phyloP scores from a whole-genome alignment of 1,139 yeast genomes.

The Suhomyces taliae region DNA sequence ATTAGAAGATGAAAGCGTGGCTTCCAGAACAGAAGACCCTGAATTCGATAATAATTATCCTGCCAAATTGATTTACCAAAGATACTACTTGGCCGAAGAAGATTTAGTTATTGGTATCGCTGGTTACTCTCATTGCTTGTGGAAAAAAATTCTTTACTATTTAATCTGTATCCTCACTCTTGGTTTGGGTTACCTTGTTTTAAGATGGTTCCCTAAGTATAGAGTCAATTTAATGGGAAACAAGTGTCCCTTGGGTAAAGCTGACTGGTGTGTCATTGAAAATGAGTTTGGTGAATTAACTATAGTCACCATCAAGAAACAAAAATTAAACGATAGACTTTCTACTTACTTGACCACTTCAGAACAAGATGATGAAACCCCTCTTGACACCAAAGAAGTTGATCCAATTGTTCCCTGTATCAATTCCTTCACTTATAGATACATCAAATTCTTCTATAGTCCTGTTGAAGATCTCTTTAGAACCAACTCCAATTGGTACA shows the following conservation, averaged over 20 bases:
- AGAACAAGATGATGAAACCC: constrained; percentile 18
- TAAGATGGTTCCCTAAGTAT: constrained; percentile 85
- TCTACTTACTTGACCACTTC: constrained; percentile 59
- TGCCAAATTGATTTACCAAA: constrained; percentile 55
- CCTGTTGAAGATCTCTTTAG: constrained; percentile 85
- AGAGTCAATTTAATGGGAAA: constrained; percentile 68
- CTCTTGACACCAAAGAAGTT: constrained; percentile 19
- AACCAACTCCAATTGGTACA: constrained; percentile 87
- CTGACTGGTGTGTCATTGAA: constrained; percentile 93
- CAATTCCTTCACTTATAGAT: constrained; percentile 75
- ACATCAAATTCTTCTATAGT: constrained; percentile 76
- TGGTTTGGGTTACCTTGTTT: constrained; percentile 70
- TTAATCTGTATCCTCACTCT: constrained; percentile 56
- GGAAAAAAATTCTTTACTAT: constrained; percentile 51
- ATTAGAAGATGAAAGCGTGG: constrained; percentile 12
- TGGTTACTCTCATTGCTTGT: constrained; percentile 64
- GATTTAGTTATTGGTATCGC: constrained; percentile 93
- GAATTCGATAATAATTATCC: constrained; percentile 44
- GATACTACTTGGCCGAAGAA: constrained; percentile 92
- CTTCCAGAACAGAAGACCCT: constrained; percentile 29
- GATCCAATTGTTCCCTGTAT: constrained; percentile 73
- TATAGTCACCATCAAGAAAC: constrained; percentile 54
- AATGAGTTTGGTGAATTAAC: constrained; percentile 88
- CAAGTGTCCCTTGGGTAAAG: constrained; percentile 66
- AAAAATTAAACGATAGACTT: constrained; percentile 67